Base-by-base conservation (phyloP, 2,329 filamentous ascomycete genomes). In the Catunica adiposa region DNA sequence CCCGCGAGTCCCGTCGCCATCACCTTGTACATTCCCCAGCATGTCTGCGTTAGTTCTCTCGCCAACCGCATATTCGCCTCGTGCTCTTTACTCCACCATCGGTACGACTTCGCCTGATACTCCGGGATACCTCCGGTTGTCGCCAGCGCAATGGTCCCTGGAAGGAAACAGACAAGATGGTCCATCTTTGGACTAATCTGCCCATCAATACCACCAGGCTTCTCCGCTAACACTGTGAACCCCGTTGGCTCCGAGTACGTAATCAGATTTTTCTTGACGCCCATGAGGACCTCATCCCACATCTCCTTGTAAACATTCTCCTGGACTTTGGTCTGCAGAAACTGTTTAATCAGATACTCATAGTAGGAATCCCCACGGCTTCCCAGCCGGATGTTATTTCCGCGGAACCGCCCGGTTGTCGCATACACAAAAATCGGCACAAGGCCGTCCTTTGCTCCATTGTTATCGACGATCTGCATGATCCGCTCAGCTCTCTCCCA, bases 301-400 rank as follows among this genome's bases (percentile, higher is more conserved):
- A 98, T 86, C 14, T 92, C 86, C 61, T 83, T 75, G 68, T 98
- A 98, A 15, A 97, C 71, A 0, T 81, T 75, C 66, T 98, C 90
- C 64, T 89, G 76, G 66, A 85, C 81, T 56, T 86, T 86, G 11
- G 92, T 98, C 68, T 98, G 92, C 20, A 96, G 75, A 66, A 94
- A 97, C 67, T 98, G 92, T 71, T 98, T 98, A 73, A 97, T 94
- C 53, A 98, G 79, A 67, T 98, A 98, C 70, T 98, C 88, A 70
- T 98, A 98, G 70, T 97, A 98, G 51, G 89, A 96, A 71, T 98
- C 92, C 48, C 92, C 92, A 59, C 92, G 80, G 66, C 88, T 96
- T 40, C 92, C 92, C 22, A 97, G 76, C 17, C 92, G 85, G 63
- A 98, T 90, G 64, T 96, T 94, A 20, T 80, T 70, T 20, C 87